These are phyloP conservation scores for Staphylotrichum longicolle DNA, from an alignment of 495 filamentous ascomycete genomes.

Conservation along the genomic window DNA sequence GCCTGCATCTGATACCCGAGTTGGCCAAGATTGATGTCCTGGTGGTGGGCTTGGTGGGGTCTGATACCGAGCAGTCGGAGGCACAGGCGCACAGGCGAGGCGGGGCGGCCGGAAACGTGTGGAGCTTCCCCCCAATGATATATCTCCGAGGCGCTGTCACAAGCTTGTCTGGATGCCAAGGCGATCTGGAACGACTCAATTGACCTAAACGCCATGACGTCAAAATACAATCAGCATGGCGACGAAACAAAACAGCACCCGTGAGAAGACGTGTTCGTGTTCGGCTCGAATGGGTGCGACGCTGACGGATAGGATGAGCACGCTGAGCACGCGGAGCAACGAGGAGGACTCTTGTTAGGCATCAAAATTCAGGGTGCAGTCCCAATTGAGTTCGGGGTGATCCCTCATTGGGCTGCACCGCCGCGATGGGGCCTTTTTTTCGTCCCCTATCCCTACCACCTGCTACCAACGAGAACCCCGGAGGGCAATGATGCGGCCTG, in stretches of 20 bases:
- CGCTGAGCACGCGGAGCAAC: not conserved
- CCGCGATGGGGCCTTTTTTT: slow-evolving; percentile 8
- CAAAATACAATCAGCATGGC: slow-evolving; percentile 7
- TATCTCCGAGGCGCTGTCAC: not conserved
- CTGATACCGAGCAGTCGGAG: slow-evolving; percentile 14
- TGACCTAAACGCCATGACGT: slow-evolving; percentile 12
- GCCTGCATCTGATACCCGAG: slow-evolving; percentile 1
- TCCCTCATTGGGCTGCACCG: slow-evolving; percentile 9
- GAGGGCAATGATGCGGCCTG: slow-evolving; percentile 1
- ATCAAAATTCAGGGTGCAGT: slow-evolving; percentile 1
- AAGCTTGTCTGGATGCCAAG: slow-evolving; percentile 3
- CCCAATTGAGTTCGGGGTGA: slow-evolving; percentile 1
- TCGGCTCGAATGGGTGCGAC: not conserved
- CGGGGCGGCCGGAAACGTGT: slow-evolving; percentile 13
- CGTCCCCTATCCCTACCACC: slow-evolving; percentile 6
- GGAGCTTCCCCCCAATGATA: not conserved
- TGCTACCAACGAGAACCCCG: slow-evolving; percentile 6
- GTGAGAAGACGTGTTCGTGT: no score
- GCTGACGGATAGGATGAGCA: not conserved
- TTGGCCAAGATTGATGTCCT: not conserved
- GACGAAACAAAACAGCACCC: not conserved
- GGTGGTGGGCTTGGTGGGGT: not conserved
- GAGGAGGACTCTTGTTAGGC: slow-evolving; percentile 5
- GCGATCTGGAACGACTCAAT: not conserved
- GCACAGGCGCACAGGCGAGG: not conserved